A percentile compares a stretch with the other conserved stretches of the same genome.
These are phyloP conservation scores for Beta vulgaris DNA, from an alignment of 148 eudicot genomes.

Conservation along the genomic window DNA sequence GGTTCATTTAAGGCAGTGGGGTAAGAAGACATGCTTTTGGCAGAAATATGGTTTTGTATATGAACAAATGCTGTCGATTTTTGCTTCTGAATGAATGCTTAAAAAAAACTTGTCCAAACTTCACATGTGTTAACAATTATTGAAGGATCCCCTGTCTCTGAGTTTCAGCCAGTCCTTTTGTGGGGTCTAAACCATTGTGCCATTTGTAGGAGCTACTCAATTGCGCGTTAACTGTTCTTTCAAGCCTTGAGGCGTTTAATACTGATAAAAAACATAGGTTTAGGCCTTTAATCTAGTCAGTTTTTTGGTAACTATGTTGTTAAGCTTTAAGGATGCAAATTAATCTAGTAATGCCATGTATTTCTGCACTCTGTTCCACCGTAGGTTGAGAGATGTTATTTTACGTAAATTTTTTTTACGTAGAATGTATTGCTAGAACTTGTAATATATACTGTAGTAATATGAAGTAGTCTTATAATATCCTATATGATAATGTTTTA, in stretches of 20 bases:
- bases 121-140: constrained; percentile 12
- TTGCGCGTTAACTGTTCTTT: constrained; percentile 2
- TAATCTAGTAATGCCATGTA: not conserved
- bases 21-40: constrained; percentile 13
- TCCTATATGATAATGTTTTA: no score
- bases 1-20: constrained; percentile 3
- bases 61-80: not conserved
- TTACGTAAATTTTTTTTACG: no score
- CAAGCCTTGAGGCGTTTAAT: not conserved
- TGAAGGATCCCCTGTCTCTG: not conserved
- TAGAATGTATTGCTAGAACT: no score
- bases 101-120: constrained; percentile 1
- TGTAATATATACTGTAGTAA: no score
- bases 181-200: constrained; percentile 10
- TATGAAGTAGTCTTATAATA: no score
- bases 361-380: constrained; percentile 1
- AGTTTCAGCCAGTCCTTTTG: constrained; percentile 16
- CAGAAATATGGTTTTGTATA: not conserved
- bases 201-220: not conserved
- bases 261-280: not conserved
- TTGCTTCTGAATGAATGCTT: constrained; percentile 6
- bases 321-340: not conserved
- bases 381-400: no score
- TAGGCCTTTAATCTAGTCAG: not conserved
- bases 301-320: not conserved